Percentiles rank a stretch among this genome's conserved stretches.
Conservation (phyloP, 306 rosid genomes). For the Hylodesmum podocarpum region DNA sequence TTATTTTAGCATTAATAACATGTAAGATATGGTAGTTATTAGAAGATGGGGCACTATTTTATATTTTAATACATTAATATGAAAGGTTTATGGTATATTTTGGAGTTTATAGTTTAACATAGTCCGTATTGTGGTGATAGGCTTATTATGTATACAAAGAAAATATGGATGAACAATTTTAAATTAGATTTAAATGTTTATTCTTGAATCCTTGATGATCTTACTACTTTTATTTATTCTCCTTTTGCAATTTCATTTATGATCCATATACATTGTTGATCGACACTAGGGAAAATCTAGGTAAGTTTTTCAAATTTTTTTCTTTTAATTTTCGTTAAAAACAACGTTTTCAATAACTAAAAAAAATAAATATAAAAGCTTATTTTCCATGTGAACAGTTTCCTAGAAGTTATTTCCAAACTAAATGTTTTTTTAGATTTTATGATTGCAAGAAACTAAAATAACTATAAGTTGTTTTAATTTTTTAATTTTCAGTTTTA, state of each 20-base stretch:
- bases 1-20: too few species aligned
- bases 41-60: conserved; percentile 11
- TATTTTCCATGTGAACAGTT: too few species aligned
- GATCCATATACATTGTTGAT: background rate
- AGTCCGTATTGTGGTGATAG: background rate
- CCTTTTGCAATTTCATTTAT: background rate
- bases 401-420: too few species aligned
- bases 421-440: too few species aligned
- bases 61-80: background rate
- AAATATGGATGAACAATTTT: background rate
- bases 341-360: too few species aligned
- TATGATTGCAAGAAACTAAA: too few species aligned
- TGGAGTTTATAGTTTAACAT: background rate
- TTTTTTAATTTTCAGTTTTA: too few species aligned
- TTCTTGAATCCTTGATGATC: background rate
- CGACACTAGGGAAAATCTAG: background rate
- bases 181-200: background rate
- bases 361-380: too few species aligned
- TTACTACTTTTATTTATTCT: background rate
- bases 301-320: background rate
- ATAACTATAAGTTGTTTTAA: too few species aligned
- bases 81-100: conserved; percentile 2
- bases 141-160: background rate
- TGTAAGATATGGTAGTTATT: conserved; percentile 2
- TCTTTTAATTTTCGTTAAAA: too few species aligned